Conservation (phyloP, 768 basidiomycete species). For the Lactarius trivialis region DNA sequence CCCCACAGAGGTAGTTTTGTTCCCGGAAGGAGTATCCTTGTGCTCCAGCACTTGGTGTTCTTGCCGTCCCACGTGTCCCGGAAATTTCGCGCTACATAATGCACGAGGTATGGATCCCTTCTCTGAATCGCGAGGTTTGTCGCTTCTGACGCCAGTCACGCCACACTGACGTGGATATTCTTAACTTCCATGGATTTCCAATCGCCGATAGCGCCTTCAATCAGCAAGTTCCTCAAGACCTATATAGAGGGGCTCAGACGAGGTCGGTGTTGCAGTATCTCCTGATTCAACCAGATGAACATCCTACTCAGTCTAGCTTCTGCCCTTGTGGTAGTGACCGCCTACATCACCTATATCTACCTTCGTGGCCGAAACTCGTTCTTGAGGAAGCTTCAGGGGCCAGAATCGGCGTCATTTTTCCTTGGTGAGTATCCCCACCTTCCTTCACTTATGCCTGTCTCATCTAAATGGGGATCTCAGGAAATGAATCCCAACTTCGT, state of each 20-base stretch:
- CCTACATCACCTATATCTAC: background rate
- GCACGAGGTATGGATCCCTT: background rate
- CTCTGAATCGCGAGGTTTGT: constrained; percentile 2
- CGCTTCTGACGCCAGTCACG: background rate
- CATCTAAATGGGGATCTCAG: constrained; percentile 12
- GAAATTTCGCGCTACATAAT: background rate
- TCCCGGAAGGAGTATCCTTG: background rate
- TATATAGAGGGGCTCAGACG: background rate
- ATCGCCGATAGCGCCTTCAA: constrained; percentile 9
- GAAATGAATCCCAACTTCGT: constrained; percentile 25
- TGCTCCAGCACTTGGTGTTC: background rate
- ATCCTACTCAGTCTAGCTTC: constrained; percentile 1
- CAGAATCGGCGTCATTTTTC: constrained; percentile 9
- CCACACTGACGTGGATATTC: background rate
- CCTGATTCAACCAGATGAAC: constrained; percentile 6
- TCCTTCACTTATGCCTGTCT: background rate
- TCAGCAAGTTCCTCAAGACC: background rate
- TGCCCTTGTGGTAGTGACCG: background rate
- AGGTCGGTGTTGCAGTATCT: background rate
- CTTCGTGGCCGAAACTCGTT: constrained; percentile 10
- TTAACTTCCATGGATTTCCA: constrained; percentile 4
- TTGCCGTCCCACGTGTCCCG: constrained; percentile 12
- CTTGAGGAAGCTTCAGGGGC: constrained; percentile 17
- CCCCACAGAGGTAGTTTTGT: background rate
- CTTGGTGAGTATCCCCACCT: constrained; percentile 2